Conservation (phyloP, 2,329 filamentous ascomycete genomes). For the Colletotrichum sp. region DNA sequence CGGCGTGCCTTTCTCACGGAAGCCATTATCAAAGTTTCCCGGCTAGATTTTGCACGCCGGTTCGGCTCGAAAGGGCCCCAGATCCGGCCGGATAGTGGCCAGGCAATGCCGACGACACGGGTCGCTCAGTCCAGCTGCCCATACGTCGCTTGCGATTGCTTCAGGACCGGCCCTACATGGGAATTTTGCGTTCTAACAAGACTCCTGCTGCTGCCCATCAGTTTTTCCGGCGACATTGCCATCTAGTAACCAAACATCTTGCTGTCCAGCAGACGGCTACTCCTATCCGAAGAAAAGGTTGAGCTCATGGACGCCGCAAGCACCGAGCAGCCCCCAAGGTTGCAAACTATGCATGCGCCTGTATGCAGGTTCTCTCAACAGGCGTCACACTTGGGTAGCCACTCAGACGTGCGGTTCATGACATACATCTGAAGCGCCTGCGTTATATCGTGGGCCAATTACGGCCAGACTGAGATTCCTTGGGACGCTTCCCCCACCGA, state of each 20-base stretch:
- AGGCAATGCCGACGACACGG: background rate
- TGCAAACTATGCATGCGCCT: constrained; percentile 12
- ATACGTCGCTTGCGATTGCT: background rate
- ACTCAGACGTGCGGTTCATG: constrained; percentile 1
- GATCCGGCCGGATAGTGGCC: background rate
- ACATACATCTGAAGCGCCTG: background rate
- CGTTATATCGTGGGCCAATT: background rate
- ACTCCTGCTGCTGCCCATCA: background rate
- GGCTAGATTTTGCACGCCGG: background rate
- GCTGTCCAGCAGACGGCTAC: background rate
- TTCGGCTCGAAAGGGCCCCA: background rate
- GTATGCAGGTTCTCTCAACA: constrained; percentile 14
- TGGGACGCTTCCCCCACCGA: background rate
- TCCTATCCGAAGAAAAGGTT: background rate
- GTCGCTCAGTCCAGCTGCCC: background rate
- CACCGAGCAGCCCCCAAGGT: background rate
- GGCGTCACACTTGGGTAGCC: constrained; percentile 1
- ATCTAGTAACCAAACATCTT: background rate
- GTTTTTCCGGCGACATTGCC: background rate
- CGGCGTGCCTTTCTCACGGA: background rate
- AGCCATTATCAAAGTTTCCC: background rate
- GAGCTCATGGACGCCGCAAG: background rate
- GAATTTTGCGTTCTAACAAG: background rate
- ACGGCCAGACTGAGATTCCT: background rate
- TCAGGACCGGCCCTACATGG: background rate